Evolutionary conservation across 208 protist genomes (phyloP), one percentile per base, ranked within the genome.

Genomic region (Blastocrithidia nonstop): DNA sequence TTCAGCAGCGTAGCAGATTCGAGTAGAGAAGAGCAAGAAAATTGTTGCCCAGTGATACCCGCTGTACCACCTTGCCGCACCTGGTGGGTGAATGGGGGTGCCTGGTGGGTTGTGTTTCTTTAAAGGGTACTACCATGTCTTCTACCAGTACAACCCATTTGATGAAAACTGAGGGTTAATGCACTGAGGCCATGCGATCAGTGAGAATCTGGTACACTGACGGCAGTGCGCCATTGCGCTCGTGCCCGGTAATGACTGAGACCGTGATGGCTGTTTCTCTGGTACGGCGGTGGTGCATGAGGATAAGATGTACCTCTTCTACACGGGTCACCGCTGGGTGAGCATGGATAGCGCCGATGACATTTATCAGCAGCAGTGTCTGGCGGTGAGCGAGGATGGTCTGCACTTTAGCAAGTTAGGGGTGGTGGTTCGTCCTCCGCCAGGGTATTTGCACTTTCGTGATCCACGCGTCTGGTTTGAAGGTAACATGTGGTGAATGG

Each of bases 261-360:
- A 74, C 57, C 45, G 45, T 16, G 66, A 74, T 24, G 66, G 66
- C 23, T 74, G 66, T 58, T 74, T 74, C 61, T 74, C 66, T 15
- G 66, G 66, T 31, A 58, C 61, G 6, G 41, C 61, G 3, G 61
- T 74, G 16, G 57, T 56, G 9, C 32, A 57, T 33, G 16, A 70
- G n/a, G 47, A 54, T 29, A 56, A 50, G 38, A 25, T 74, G 3
- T 74, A 74, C 43, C 25, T 69, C 23, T 74, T 74, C 49, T 74
- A 74, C 45, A 74, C 66, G 9, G 66, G 66, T n/a, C 55, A 74
- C 50, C 32, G 32, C 3, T 74, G 66, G 66, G 17, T 37, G 3
- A 41, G 45, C 4, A 45, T 36, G 22, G 21, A 26, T 16, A 40
- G 50, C n/a, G 9, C 3, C 11, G 20, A 29, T 5, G n/a, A 17